Evolutionary conservation across 208 protist species (phyloP), one percentile per base, ranked within the genome.

Genomic region (Wallacemonas rigidus): DNA sequence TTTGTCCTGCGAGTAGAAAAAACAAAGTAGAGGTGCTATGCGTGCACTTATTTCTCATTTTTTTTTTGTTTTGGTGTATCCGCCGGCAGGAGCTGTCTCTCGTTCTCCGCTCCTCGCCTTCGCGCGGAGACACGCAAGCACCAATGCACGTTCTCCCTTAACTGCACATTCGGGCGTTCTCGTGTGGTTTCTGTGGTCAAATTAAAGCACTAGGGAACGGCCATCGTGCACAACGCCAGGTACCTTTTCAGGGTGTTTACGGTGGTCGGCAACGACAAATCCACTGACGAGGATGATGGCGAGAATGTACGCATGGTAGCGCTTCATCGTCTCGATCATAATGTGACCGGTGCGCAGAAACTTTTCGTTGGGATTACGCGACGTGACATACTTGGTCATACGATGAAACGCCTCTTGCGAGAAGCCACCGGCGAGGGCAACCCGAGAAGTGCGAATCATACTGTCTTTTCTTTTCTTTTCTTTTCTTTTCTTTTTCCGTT

Each of bases 371-470:
- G 90, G 90, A 73, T 93, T 90, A 38, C 90, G 90, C n/a, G 83
- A 89, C n/a, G 82, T 92, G 54, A 95, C 88, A 76, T 95, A 93
- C 69, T 90, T 91, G 48, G 81, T 91, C 86, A 92, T 92, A 43
- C 89, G 83, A 68, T 94, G 83, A 69, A 94, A 92, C 17, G 89
- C 72, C 83, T 94, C 89, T 77, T 94, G 86, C 36, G 89, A 91
- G 67, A 94, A 94, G 56, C 79, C 80, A 38, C 80, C 75, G 12
- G 62, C 40, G 53, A 44, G 71, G 26, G 9, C 56, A 36, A 75
- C 60, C 38, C 41, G 58, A 35, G 80, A 74, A 57, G 26, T 41
- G 62, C 76, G 72, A 26, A 85, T 47, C 81, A 86, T 84, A 3
- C 38, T 57, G 58, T 0, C 26, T 26, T 26, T 26, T 26, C 26